Evolutionary conservation across 805 yeast species (phyloP), one percentile per base, ranked within the genome.

Genomic region (Lachancea nothofagi): DNA sequence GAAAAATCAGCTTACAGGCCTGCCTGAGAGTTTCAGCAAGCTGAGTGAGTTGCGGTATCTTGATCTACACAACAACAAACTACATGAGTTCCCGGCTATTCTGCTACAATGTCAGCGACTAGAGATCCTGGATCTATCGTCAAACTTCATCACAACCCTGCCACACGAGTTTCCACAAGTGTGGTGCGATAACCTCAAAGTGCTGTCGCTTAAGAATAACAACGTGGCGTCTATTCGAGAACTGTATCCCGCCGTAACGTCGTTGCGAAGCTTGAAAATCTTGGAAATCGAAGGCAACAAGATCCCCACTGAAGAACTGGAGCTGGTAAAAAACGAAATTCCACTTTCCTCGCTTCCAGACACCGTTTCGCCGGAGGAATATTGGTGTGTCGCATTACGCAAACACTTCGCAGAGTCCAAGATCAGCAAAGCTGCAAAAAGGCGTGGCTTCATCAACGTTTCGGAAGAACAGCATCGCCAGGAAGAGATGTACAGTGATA

Each of bases 111-210:
- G 66, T 48, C 50, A 57, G 9, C 65, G 67, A 6, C 61, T 84
- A 40, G 89, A 81, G 50, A 77, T 78, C 37, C 59, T 84, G 29
- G 90, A 84, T 57, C 56, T 83, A 15, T 77, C 87, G 15, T 60
- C 66, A 26, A 84, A 84, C 54, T 58, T 55, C 19, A 60, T 84
- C 21, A 54, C 58, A n/a, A 46, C 51, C 3, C 57, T 84, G 12
- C 81, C 85, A 1, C 44, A 55, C 3, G 67, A 66, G 2, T 43
- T 75, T 15, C 47, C 61, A 5, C 55, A 62, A 0, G 48, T 52
- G 9, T 62, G 83, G 47, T 57, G 58, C 12, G 59, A 61, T 18
- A 64, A 65, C 43, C 63, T 81, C 45, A 73, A 72, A 49, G 78
- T 78, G 2, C 59, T 84, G n/a, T 77, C 82, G 14, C 60, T 84